A percentile compares a stretch with the other conserved stretches of the same genome.
These are phyloP conservation scores for Dothistroma pini DNA, from an alignment of 2,329 filamentous ascomycete species.

Conservation along the genomic window DNA sequence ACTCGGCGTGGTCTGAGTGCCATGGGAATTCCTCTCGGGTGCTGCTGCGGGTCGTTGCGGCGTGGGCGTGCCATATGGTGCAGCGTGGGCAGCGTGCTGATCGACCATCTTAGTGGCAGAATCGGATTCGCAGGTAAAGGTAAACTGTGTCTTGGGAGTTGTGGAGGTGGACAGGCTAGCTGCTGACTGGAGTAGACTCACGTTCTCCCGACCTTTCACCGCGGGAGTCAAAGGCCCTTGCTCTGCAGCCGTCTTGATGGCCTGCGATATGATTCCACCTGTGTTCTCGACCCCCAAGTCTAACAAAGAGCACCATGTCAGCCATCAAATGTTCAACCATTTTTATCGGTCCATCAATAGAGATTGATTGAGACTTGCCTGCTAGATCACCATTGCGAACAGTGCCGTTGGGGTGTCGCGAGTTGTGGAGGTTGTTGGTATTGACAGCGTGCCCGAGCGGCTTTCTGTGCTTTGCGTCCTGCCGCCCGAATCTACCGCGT, in stretches of 20 bases:
- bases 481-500: conserved; percentile 74
- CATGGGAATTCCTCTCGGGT: conserved; percentile 15
- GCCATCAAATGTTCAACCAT: not conserved
- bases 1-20: conserved; percentile 31
- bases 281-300: conserved; percentile 46
- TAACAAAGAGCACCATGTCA: conserved; percentile 19
- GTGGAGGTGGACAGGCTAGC: conserved; percentile 47
- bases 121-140: conserved; percentile 91
- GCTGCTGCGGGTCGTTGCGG: conserved; percentile 15
- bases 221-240: conserved; percentile 52
- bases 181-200: conserved; percentile 68
- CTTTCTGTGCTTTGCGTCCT: conserved; percentile 40
- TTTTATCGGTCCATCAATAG: not conserved
- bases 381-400: conserved; percentile 15
- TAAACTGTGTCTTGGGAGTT: conserved; percentile 81
- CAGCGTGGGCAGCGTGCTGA: conserved; percentile 25
- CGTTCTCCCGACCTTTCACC: conserved; percentile 70
- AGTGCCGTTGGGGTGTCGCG: conserved; percentile 21
- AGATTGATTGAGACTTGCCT: conserved; percentile 21
- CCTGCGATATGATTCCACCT: conserved; percentile 79
- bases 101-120: conserved; percentile 69
- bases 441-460: conserved; percentile 42
- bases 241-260: conserved; percentile 83
- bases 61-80: conserved; percentile 18
- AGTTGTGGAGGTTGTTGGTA: conserved; percentile 41